A percentile compares a stretch with the other conserved stretches of the same genome.
Evolutionary conservation across 2,329 filamentous ascomycete genomes (phyloP).

Genomic region (Neoascochyta sp.): DNA sequence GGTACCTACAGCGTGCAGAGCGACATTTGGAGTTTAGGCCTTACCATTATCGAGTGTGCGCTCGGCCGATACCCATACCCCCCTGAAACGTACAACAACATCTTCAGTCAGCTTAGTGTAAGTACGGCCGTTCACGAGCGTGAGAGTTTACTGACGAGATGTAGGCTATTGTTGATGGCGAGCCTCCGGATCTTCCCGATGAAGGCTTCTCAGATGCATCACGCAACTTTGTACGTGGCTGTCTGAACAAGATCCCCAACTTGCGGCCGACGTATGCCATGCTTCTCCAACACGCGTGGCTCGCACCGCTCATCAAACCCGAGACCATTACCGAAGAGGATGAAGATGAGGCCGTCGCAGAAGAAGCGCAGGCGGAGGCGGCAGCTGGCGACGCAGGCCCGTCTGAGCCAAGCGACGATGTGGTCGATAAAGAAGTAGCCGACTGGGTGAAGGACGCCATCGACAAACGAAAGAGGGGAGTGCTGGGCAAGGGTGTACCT

Average conservation of each 20-base stretch:
- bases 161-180: conserved; percentile 94
- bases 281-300: conserved; percentile 86
- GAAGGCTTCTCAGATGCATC: conserved; percentile 75
- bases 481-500: conserved; percentile 45
- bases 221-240: conserved; percentile 81
- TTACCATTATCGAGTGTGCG: conserved; percentile 94
- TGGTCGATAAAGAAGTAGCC: conserved; percentile 77
- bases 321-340: conserved; percentile 69
- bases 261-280: conserved; percentile 91
- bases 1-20: conserved; percentile 97
- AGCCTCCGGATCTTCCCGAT: conserved; percentile 81
- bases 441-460: conserved; percentile 76
- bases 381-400: conserved; percentile 29
- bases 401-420: conserved; percentile 26
- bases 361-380: conserved; percentile 42
- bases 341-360: conserved; percentile 55
- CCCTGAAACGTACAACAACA: conserved; percentile 95
- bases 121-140: conserved; percentile 40
- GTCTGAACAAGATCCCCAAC: conserved; percentile 87
- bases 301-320: conserved; percentile 70
- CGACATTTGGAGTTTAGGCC: conserved; percentile 92
- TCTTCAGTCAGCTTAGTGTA: conserved; percentile 95
- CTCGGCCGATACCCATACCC: conserved; percentile 94
- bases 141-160: conserved; percentile 3
- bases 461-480: conserved; percentile 60